Evolutionary conservation across 1,284 basidiomycete species (phyloP), one percentile per base, ranked within the genome.

Genomic region (Moniliella sp.): DNA sequence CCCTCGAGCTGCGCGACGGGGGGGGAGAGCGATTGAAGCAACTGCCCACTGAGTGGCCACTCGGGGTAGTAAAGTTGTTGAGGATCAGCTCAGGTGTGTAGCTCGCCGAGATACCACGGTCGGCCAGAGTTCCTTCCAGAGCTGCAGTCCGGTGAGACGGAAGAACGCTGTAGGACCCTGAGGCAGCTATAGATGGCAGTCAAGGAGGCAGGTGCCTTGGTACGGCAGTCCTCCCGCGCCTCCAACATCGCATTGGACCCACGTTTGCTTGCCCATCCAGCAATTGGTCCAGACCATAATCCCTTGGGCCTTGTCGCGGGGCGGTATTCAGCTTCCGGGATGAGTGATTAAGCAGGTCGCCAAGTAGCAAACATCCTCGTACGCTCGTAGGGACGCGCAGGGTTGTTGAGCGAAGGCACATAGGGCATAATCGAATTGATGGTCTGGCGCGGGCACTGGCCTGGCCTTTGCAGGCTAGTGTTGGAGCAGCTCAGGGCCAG

Each of bases 1-100:
- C 91, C 91, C 61, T 88, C 79, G 53, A 94, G 84, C 61, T 91
- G 79, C 0, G 88, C 86, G 43, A 93, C 69, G 10, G 80, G 78
- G 10, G 91, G 91, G 65, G 97, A 97, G 14, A 88, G 70, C 1
- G 80, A 80, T 93, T 88, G 61, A 97, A 83, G 66, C 97, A 75
- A 18, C 79, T 71, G 5, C 91, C 91, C 35, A 94, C 75, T 4
- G 76, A 73, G 57, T 91, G 78, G 35, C 91, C 91, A 7, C 97
- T 72, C 2, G 83, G 73, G 1, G 91, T 97, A 4, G 80, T 78
- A 54, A 99, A 94, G 50, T 78, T 78, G 63, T 94, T 94, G 15
- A 99, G 69, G 28, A 97, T 81, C 21, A 97, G 74, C 62, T 99
- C 91, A 15, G 91, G 91, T 41, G 79, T 72, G 61, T 99, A 91